Conservation (phyloP, 140 eudicot genomes). For the Bidens hawaiensis region DNA sequence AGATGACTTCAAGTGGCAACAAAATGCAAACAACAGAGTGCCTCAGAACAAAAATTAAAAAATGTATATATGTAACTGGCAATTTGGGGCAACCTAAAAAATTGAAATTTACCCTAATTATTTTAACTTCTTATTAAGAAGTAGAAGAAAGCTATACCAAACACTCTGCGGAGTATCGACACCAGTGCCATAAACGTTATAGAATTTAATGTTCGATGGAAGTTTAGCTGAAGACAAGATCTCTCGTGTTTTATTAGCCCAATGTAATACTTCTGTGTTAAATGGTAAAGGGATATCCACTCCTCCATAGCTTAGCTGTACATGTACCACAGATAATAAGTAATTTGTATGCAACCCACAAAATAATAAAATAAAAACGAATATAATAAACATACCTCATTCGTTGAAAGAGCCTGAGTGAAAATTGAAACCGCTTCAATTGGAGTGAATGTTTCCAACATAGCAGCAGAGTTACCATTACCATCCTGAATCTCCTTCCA, state of each 20-base stretch:
- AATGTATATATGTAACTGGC: too few species aligned
- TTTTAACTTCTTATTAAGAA: too few species aligned
- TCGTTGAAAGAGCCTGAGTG: conserved; percentile 72
- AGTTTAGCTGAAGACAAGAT: conserved; percentile 65
- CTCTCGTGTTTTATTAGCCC: conserved; percentile 87
- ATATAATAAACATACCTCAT: conserved; percentile 44
- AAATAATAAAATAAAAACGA: background rate
- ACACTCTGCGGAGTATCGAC: conserved; percentile 87
- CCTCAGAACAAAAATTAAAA: too few species aligned
- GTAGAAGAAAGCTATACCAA: conserved; percentile 41
- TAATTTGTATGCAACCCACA: background rate
- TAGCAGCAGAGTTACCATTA: conserved; percentile 44
- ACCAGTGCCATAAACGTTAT: conserved; percentile 87
- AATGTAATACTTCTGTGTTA: conserved; percentile 61
- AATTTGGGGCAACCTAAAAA: too few species aligned
- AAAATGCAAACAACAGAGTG: too few species aligned
- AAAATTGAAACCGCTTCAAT: conserved; percentile 56
- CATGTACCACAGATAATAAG: background rate
- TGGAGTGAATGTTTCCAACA: conserved; percentile 67
- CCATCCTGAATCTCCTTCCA: conserved; percentile 61
- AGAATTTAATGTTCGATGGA: conserved; percentile 77
- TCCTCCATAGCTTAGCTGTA: conserved; percentile 60
- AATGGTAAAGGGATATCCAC: conserved; percentile 75
- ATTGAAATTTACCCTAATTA: too few species aligned
- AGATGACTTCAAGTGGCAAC: too few species aligned